phyloP scores from a whole-genome alignment of 345 rosid genomes.

The Lumnitzera littorea region DNA sequence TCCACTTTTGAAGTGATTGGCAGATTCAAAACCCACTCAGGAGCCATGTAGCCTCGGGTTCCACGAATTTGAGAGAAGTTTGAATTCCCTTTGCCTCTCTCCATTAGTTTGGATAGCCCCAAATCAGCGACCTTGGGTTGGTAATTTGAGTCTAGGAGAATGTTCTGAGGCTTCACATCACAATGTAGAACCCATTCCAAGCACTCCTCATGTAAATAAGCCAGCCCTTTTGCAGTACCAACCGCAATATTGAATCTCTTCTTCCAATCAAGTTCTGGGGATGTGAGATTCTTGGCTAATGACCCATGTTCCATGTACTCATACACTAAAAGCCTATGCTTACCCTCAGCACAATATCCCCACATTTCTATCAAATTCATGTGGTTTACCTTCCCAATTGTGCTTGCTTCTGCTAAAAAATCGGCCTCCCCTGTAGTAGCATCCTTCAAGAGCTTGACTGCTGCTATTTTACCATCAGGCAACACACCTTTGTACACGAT shows the following conservation, averaged over 20 bases:
- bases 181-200: too few species aligned
- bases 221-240: conserved; percentile 1
- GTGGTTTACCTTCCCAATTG: conserved; percentile 33
- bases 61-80: conserved; percentile 19
- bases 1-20: conserved; percentile 15
- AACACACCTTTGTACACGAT: conserved; percentile 22
- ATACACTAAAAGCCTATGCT: conserved; percentile 26
- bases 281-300: conserved; percentile 9
- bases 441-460: conserved; percentile 26
- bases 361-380: conserved; percentile 25
- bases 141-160: too few species aligned
- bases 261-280: conserved; percentile 12
- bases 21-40: not conserved
- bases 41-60: conserved; percentile 19
- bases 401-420: conserved; percentile 31
- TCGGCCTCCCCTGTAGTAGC: conserved; percentile 20
- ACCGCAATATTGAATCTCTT: conserved; percentile 20
- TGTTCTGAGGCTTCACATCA: too few species aligned
- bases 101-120: conserved; percentile 25
- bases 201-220: too few species aligned
- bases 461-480: conserved; percentile 4
- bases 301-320: conserved; percentile 31
- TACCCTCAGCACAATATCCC: conserved; percentile 27
- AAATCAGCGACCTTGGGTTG: conserved; percentile 3
- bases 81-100: conserved; percentile 6